Evolutionary conservation across 768 basidiomycete genomes (phyloP), one percentile per base, ranked within the genome.

Genomic region (Mycena amicta): DNA sequence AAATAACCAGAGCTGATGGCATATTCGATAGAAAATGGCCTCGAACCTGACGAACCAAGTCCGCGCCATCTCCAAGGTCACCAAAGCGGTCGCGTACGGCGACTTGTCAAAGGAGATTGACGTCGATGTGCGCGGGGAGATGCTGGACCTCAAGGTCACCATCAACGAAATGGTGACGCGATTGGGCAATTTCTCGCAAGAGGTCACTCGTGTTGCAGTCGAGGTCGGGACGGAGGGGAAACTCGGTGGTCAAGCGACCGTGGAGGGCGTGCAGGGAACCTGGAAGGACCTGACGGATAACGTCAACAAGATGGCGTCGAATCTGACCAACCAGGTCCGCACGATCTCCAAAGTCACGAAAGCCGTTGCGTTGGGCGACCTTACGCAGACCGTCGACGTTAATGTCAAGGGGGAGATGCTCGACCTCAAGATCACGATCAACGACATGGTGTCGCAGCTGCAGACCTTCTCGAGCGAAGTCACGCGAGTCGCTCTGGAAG

Each of bases 341-440:
- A 91, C 90, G 51, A 95, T 95, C 57, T 92, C 93, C 5, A 85
- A 87, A 60, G 95, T 98, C 60, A 97, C 95, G 20, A 95, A 92
- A 74, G 95, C 95, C 22, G 94, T 97, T 70, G 95, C 94, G 0
- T 75, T 89, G 51, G 95, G 95, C 23, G 94, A 98, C 73, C 75
- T 94, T 65, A 88, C 85, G 50, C 92, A 92, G 71, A 93, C 91
- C 70, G 95, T 98, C 66, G 92, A 93, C 57, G 94, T 96, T 66
- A 92, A 94, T 67, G 90, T 88, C 11, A 82, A 87, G 23, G 95
- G 95, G 20, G 95, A 98, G 74, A 96, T 98, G 56, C 75, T 90
- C 58, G 90, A 93, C 70, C 76, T 93, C 70, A 93, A 63, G 23
- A 51, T 63, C 11, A 63, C 61, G 23, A 63, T 63, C 51, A 63